phyloP scores from a whole-genome alignment of 495 filamentous ascomycete genomes.

The Venustampulla echinocandica region DNA sequence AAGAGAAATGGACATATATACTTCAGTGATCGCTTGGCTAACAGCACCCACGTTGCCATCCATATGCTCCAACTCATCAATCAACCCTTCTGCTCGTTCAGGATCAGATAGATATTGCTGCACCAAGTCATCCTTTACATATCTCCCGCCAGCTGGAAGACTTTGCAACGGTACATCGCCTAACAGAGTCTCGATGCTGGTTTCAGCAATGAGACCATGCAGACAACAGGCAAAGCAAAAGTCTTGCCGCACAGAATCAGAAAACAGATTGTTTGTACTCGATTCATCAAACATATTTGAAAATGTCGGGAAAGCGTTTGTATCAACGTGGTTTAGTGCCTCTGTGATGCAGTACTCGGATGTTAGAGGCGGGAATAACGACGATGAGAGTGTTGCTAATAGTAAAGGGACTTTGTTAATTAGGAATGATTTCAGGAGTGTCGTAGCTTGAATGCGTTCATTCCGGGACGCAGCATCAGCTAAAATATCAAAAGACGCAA shows the following conservation, averaged over 20 bases:
- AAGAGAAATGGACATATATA: constrained; percentile 27
- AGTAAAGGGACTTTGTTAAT: constrained; percentile 88
- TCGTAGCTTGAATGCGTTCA: constrained; percentile 61
- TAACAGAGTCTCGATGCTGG: constrained; percentile 68
- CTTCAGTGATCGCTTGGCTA: constrained; percentile 72
- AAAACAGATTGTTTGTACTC: constrained; percentile 56
- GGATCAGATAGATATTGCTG: constrained; percentile 63
- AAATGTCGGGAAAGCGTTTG: constrained; percentile 70
- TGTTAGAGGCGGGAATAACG: constrained; percentile 55
- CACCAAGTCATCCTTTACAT: constrained; percentile 67
- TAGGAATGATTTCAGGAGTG: constrained; percentile 80
- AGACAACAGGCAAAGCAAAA: constrained; percentile 87
- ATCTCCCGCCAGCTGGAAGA: constrained; percentile 64
- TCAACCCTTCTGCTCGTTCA: constrained; percentile 62
- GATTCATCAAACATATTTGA: constrained; percentile 71
- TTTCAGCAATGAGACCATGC: constrained; percentile 70
- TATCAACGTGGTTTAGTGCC: constrained; percentile 67
- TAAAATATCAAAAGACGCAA: constrained; percentile 81
- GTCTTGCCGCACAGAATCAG: constrained; percentile 81
- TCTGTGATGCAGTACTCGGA: constrained; percentile 72
- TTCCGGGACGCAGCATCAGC: constrained; percentile 77
- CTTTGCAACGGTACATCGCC: constrained; percentile 82
- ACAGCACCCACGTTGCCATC: constrained; percentile 92
- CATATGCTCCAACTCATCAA: constrained; percentile 78
- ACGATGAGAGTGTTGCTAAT: constrained; percentile 51